These are phyloP conservation scores for Leccinum rimulosum DNA, from an alignment of 768 basidiomycete species.

Conservation along the genomic window DNA sequence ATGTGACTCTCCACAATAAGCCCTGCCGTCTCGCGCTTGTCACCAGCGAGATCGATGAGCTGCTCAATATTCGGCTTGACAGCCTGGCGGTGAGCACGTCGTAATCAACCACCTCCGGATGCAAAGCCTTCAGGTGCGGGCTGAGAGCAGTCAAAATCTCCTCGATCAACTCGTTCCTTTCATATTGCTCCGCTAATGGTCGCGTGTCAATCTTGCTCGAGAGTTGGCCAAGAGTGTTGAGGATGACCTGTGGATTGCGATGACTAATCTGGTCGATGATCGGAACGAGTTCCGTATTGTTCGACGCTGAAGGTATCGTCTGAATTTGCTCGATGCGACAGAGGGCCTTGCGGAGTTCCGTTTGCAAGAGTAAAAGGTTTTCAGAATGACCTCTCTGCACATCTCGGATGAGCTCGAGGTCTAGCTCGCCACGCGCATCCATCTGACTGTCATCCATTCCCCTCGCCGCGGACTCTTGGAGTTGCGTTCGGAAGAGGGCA, in stretches of 20 bases:
- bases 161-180: slow-evolving; percentile 58
- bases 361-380: slow-evolving; percentile 53
- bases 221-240: slow-evolving; percentile 55
- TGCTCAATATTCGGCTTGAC: slow-evolving; percentile 89
- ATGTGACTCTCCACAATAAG: slow-evolving; percentile 73
- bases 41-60: slow-evolving; percentile 84
- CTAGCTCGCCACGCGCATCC: slow-evolving; percentile 75
- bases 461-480: slow-evolving; percentile 59
- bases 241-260: slow-evolving; percentile 56
- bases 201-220: slow-evolving; percentile 34
- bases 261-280: slow-evolving; percentile 58
- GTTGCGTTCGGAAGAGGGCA: slow-evolving; percentile 62
- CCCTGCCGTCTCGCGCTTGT: slow-evolving; percentile 83
- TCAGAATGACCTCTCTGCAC: slow-evolving; percentile 68
- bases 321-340: slow-evolving; percentile 39
- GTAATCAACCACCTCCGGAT: slow-evolving; percentile 71
- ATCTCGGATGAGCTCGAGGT: slow-evolving; percentile 73
- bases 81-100: slow-evolving; percentile 70
- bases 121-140: slow-evolving; percentile 61
- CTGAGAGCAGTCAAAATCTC: slow-evolving; percentile 55
- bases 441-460: slow-evolving; percentile 59
- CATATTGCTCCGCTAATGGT: slow-evolving; percentile 40
- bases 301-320: slow-evolving; percentile 10
- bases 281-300: slow-evolving; percentile 36
- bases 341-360: slow-evolving; percentile 53